Evolutionary conservation across 306 rosid genomes (phyloP), one percentile per base, ranked within the genome.

Genomic region (Rubus idaeus): DNA sequence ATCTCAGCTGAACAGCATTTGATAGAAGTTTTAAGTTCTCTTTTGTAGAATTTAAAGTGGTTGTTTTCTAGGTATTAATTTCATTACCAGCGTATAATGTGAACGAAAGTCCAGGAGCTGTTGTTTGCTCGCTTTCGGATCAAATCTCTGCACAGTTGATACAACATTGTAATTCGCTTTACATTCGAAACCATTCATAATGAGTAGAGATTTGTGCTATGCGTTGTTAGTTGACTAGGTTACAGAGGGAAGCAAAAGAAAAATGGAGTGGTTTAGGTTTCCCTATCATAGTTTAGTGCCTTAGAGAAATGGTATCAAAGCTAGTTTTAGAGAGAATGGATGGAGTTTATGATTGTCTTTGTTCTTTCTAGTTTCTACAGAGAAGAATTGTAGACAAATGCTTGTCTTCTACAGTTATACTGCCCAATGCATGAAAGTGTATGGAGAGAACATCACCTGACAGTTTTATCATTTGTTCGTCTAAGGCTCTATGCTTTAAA

Each of bases 31-130:
- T 65, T 40, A 18, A 13, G 75, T 68, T 76, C 0, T 70, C 71
- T 72, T 23, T 68, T 71, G 37, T 76, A 53, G 70, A 82, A 78
- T 71, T 71, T 78, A 21, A 74, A 77, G 58, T 30, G 79, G 57
- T 23, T 30, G 21, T 63, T n/a, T 51, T 64, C 62, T 41, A 57
- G 17, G 65, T 79, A 58, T 58, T 62, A 71, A 83, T 82, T 78
- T 73, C 67, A 73, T 53, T 75, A 57, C 72, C 40, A 62, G 62
- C 74, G 65, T 26, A 75, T 72, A 70, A 23, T 76, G 71, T 76
- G 60, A 82, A 35, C 52, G 55, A 49, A 64, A 62, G 60, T 71
- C 68, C n/a, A 69, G 61, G 10, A 55, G 60, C 73, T 61, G 10
- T 46, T 45, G 51, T 44, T 46, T 78, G 73, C 68, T 61, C 18